phyloP scores from a whole-genome alignment of 768 basidiomycete species.

The Mycena olivaceomarginata region DNA sequence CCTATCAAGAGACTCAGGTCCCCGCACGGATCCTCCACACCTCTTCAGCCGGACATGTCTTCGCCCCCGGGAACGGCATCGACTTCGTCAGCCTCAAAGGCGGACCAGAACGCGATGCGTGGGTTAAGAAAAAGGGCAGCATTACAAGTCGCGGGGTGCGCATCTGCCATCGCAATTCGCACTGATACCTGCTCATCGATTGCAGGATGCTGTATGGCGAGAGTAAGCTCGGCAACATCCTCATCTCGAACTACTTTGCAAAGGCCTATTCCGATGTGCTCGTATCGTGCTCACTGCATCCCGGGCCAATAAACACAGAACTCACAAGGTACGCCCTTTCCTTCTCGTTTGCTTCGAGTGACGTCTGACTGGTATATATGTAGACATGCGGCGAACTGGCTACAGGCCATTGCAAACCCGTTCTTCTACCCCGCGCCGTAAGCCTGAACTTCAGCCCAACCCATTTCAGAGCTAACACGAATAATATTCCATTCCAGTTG shows the following conservation, averaged over 20 bases:
- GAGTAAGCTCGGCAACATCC: slow-evolving; percentile 51
- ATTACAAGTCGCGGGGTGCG: slow-evolving; percentile 3
- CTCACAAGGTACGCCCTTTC: too few relatives aligned
- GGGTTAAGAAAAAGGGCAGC: slow-evolving; percentile 7
- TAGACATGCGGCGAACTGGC: slow-evolving; percentile 13
- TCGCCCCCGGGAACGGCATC: slow-evolving; percentile 12
- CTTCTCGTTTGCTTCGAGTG: too few relatives aligned
- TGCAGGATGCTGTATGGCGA: slow-evolving; percentile 32
- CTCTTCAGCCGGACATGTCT: slow-evolving; percentile 28
- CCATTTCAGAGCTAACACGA: not conserved
- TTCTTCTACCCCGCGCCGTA: slow-evolving; percentile 22
- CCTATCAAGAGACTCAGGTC: slow-evolving; percentile 31
- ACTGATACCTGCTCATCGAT: not conserved
- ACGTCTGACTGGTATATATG: not conserved
- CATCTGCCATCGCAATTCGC: not conserved
- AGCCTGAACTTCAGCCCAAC: not conserved
- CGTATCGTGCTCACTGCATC: slow-evolving; percentile 46
- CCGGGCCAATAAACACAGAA: too few relatives aligned
- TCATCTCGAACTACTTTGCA: slow-evolving; percentile 52
- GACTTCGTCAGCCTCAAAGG: slow-evolving; percentile 16
- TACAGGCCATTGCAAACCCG: not conserved
- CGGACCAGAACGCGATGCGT: slow-evolving; percentile 31
- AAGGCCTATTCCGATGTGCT: slow-evolving; percentile 53
- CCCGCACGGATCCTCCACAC: slow-evolving; percentile 53
- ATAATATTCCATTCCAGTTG: not conserved